A percentile compares a stretch with the other conserved stretches of the same genome.
phyloP scores from a whole-genome alignment of 371 early-diverging fungal genomes.

The Apophysomyces sp. region DNA sequence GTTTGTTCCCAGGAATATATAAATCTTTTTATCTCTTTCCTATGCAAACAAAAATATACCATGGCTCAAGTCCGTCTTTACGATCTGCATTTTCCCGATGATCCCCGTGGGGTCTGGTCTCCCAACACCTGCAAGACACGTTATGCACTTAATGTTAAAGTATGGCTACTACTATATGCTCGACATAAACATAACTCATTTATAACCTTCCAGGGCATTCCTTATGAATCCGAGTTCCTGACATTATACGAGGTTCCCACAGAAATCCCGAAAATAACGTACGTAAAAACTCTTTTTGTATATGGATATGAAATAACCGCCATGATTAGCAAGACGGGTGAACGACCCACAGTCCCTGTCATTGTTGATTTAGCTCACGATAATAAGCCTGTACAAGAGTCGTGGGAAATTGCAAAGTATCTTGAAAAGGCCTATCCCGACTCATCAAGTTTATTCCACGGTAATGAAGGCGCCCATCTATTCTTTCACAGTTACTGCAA shows the following conservation, averaged over 20 bases:
- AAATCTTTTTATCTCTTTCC: not conserved
- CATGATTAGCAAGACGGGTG: slow-evolving; percentile 6
- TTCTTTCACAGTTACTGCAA: slow-evolving; percentile 14
- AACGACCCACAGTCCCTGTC: slow-evolving; percentile 13
- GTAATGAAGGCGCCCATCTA: slow-evolving; percentile 10
- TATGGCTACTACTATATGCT: not conserved
- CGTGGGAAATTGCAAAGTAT: slow-evolving; percentile 19
- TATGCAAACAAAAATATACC: no score
- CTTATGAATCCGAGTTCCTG: slow-evolving; percentile 11
- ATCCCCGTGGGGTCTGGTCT: slow-evolving; percentile 9
- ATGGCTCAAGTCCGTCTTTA: slow-evolving; percentile 16
- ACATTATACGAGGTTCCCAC: slow-evolving; percentile 1
- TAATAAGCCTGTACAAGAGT: slow-evolving; percentile 15
- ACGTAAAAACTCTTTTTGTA: not conserved
- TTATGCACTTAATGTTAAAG: slow-evolving; percentile 22
- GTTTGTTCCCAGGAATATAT: no score
- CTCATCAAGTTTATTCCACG: not conserved
- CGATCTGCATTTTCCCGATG: slow-evolving; percentile 8
- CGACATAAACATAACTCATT: no score
- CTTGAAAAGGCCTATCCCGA: slow-evolving; percentile 21
- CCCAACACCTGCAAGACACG: slow-evolving; percentile 24
- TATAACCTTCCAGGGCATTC: slow-evolving; percentile 7
- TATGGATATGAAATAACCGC: no score
- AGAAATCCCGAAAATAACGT: slow-evolving; percentile 13
- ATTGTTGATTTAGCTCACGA: slow-evolving; percentile 10